A percentile compares a stretch with the other conserved stretches of the same genome.
phyloP scores from a whole-genome alignment of 441 rosid species.

The Omphalea diandra region DNA sequence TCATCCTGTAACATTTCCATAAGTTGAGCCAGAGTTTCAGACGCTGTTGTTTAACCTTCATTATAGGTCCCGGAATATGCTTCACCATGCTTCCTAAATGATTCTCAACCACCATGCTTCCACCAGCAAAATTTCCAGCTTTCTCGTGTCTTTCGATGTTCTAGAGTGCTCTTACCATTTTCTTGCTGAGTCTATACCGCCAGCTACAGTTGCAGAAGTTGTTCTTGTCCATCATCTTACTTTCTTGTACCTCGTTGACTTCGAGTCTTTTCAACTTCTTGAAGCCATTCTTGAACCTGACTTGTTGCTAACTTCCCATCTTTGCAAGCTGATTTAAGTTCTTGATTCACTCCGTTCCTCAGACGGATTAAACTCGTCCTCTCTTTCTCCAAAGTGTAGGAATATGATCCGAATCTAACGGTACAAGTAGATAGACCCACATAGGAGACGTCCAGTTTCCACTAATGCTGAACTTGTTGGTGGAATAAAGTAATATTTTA shows the following conservation, averaged over 20 bases:
- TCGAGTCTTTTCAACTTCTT: constrained; percentile 20
- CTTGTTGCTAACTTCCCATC: constrained; percentile 31
- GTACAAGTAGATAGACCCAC: no score
- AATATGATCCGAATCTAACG: neutral
- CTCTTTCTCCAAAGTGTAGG: constrained; percentile 19
- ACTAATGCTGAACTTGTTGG: no score
- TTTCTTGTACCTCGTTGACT: neutral
- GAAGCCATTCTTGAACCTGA: constrained; percentile 26
- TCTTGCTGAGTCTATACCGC: constrained; percentile 19
- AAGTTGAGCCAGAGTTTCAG: constrained; percentile 16
- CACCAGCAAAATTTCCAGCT: neutral
- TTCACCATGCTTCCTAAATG: neutral
- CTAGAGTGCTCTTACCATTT: neutral
- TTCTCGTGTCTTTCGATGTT: neutral
- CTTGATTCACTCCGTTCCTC: constrained; percentile 15
- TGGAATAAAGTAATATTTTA: no score
- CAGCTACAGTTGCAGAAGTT: no score
- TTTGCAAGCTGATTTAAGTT: constrained; percentile 19
- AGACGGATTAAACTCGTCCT: constrained; percentile 13
- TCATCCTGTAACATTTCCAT: constrained; percentile 32
- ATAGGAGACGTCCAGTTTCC: neutral
- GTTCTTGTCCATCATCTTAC: neutral
- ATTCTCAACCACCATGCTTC: neutral
- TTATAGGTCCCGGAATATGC: neutral
- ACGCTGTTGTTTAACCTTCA: constrained; percentile 15